Percentiles rank a stretch among this genome's conserved stretches.
Conservation (phyloP, 1,284 basidiomycete species). For the Dichomitus squalens region DNA sequence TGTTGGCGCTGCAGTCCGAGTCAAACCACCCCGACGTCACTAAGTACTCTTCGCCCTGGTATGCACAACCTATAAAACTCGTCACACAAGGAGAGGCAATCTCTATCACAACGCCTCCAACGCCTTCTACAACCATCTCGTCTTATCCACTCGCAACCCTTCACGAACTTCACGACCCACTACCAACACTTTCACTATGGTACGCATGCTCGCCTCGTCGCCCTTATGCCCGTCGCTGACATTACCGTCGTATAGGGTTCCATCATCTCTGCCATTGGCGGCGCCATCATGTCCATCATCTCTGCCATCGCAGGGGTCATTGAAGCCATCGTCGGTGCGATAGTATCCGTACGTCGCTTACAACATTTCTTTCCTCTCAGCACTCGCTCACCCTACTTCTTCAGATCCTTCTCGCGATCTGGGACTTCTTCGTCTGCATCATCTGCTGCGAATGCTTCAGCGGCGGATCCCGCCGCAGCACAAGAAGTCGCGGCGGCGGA, state of each 20-base stretch:
- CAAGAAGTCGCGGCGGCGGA: slow-evolving; percentile 19
- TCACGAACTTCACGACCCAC: neutral
- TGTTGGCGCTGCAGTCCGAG: too few relatives aligned
- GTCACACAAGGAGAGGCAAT: neutral
- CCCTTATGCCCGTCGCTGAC: neutral
- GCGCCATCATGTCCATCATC: slow-evolving; percentile 56
- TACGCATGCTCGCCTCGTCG: neutral
- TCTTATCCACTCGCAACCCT: too few relatives aligned
- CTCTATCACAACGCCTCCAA: neutral
- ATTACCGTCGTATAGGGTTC: slow-evolving; percentile 44
- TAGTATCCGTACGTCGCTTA: slow-evolving; percentile 49
- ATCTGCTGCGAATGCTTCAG: slow-evolving; percentile 54
- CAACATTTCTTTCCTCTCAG: neutral
- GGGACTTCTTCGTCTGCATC: slow-evolving; percentile 58
- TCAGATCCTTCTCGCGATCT: slow-evolving; percentile 60
- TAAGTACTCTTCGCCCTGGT: too few relatives aligned
- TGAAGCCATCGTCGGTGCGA: slow-evolving; percentile 56
- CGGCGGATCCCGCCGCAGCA: slow-evolving; percentile 9
- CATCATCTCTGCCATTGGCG: slow-evolving; percentile 60
- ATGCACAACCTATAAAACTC: too few relatives aligned
- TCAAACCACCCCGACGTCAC: too few relatives aligned
- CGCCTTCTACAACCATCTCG: too few relatives aligned
- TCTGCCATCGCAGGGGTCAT: slow-evolving; percentile 57
- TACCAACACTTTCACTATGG: slow-evolving; percentile 5
- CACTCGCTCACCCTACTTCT: neutral